Conservation (phyloP, 1,284 basidiomycete species). For the Ustilago bromivora region DNA sequence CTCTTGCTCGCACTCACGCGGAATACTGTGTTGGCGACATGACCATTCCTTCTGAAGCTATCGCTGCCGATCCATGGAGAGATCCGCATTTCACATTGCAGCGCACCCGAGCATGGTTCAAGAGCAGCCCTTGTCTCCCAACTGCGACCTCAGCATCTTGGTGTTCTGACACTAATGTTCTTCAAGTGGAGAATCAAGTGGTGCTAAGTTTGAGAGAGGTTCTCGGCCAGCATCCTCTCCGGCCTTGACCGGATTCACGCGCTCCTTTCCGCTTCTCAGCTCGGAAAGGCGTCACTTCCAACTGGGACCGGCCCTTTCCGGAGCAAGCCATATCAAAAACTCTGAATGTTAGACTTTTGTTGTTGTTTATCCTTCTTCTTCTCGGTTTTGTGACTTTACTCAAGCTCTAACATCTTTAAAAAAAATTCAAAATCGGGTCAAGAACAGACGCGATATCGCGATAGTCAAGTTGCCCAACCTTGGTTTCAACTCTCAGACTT, state of each 20-base stretch:
- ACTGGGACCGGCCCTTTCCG: slow-evolving; percentile 29
- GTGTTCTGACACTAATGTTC: background rate
- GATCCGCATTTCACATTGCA: slow-evolving; percentile 18
- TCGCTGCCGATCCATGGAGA: slow-evolving; percentile 15
- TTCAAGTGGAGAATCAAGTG: background rate
- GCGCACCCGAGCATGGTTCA: background rate
- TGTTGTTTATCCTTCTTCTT: background rate
- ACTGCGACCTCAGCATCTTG: background rate
- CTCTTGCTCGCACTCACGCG: slow-evolving; percentile 5
- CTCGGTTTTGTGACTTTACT: too few species aligned
- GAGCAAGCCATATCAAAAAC: background rate
- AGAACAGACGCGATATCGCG: too few species aligned
- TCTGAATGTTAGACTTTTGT: slow-evolving; percentile 12
- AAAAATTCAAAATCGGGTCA: background rate
- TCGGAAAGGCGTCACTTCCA: slow-evolving; percentile 14
- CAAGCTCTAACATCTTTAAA: too few species aligned
- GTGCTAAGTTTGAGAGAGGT: background rate
- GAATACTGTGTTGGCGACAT: background rate
- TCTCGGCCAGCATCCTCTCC: slow-evolving; percentile 7
- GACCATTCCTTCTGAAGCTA: background rate
- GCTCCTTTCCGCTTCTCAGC: slow-evolving; percentile 22
- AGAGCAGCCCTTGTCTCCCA: background rate
- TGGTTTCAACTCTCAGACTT: too few species aligned
- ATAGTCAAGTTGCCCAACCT: too few species aligned
- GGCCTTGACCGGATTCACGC: slow-evolving; percentile 46